phyloP scores from a whole-genome alignment of 345 rosid species.

The Clarkia xantiana region DNA sequence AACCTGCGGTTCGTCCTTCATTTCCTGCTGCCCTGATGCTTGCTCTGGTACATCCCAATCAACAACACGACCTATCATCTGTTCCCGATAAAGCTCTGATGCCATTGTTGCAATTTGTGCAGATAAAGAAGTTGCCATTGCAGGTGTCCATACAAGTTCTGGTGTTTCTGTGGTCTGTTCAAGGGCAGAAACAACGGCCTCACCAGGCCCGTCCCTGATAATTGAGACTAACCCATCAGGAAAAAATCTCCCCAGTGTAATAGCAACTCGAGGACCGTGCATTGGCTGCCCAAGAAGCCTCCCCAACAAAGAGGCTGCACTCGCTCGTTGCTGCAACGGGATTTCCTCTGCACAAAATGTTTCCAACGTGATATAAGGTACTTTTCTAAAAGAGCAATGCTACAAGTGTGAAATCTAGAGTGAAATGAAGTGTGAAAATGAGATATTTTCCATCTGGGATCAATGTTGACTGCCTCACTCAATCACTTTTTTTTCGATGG shows the following conservation, averaged over 20 bases:
- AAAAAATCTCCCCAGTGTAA: slow-evolving; percentile 87
- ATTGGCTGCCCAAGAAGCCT: slow-evolving; percentile 95
- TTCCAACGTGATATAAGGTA: too few relatives aligned
- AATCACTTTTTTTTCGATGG: too few relatives aligned
- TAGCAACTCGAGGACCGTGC: slow-evolving; percentile 99
- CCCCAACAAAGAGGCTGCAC: slow-evolving; percentile 88
- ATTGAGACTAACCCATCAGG: slow-evolving; percentile 94
- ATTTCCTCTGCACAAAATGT: slow-evolving; percentile 62
- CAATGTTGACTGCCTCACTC: too few relatives aligned
- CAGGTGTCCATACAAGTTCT: slow-evolving; percentile 99
- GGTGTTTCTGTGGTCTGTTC: slow-evolving; percentile 95
- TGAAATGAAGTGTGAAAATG: too few relatives aligned
- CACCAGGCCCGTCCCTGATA: slow-evolving; percentile 98
- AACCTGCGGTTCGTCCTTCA: slow-evolving; percentile 94
- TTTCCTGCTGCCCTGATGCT: slow-evolving; percentile 75
- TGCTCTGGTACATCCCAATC: slow-evolving; percentile 99
- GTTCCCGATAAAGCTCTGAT: slow-evolving; percentile 79
- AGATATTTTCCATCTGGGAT: too few relatives aligned
- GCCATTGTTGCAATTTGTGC: slow-evolving; percentile 96
- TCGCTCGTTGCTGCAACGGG: slow-evolving; percentile 91
- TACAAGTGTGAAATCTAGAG: too few relatives aligned
- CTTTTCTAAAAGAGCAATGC: too few relatives aligned
- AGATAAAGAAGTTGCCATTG: slow-evolving; percentile 94
- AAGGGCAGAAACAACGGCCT: slow-evolving; percentile 79
- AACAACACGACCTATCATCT: slow-evolving; percentile 78